Conservation (phyloP, 495 filamentous ascomycete species). For the Tetracladium marchalianum region DNA sequence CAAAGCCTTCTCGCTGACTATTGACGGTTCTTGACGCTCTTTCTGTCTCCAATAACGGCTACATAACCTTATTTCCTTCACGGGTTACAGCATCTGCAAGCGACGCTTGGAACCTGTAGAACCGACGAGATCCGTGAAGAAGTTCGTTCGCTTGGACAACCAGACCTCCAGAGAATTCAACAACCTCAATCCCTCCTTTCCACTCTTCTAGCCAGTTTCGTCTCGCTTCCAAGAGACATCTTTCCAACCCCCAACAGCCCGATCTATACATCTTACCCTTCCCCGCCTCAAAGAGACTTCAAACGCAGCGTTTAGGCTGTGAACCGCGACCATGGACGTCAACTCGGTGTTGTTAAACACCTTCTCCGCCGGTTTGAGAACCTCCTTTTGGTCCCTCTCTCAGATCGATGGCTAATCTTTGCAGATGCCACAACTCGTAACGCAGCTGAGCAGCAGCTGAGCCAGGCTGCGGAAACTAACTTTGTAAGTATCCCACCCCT, state of each 20-base stretch:
- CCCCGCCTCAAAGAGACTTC: conserved; percentile 11
- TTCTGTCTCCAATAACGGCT: conserved; percentile 6
- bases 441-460: conserved; percentile 87
- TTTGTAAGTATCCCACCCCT: conserved; percentile 57
- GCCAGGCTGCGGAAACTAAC: conserved; percentile 81
- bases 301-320: conserved; percentile 15
- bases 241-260: not conserved
- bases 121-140: conserved; percentile 3
- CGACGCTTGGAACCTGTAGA: conserved; percentile 9
- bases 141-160: not conserved
- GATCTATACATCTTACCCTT: conserved; percentile 1
- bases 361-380: conserved; percentile 52
- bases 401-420: conserved; percentile 12
- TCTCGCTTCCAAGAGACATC: conserved; percentile 11
- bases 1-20: too few relatives aligned
- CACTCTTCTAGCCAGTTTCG: conserved; percentile 2
- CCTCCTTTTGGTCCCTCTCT: not conserved
- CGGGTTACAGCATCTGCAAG: conserved; percentile 8
- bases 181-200: not conserved
- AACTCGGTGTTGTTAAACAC: conserved; percentile 66
- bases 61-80: conserved; percentile 9
- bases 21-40: conserved; percentile 16
- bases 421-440: conserved; percentile 82
- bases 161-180: not conserved
- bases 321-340: conserved; percentile 54